These are phyloP conservation scores for Lactarius sanguifluus DNA, from an alignment of 768 basidiomycete species.

Conservation along the genomic window DNA sequence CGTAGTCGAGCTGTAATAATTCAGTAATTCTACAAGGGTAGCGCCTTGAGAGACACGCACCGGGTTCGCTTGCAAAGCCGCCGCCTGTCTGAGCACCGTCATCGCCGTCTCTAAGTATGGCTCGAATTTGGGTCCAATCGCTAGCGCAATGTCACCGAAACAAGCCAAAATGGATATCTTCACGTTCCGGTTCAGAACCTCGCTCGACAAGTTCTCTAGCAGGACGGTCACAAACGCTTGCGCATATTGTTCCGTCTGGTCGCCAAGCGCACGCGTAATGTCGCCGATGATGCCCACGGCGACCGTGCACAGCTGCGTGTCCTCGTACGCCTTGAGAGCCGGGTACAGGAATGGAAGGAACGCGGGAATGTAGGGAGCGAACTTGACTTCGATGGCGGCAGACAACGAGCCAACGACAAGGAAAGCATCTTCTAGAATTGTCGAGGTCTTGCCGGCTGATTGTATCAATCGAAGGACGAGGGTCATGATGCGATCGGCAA, in stretches of 20 bases:
- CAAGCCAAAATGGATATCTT: constrained; percentile 96
- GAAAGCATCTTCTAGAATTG: constrained; percentile 95
- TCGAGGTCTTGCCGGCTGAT: constrained; percentile 88
- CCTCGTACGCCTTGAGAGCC: constrained; percentile 90
- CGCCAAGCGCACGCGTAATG: constrained; percentile 90
- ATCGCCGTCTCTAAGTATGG: constrained; percentile 90
- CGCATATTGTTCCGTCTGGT: constrained; percentile 79
- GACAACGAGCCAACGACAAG: constrained; percentile 82
- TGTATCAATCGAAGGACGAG: constrained; percentile 81
- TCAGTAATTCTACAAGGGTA: background rate
- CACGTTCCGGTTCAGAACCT: constrained; percentile 87
- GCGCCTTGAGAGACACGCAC: constrained; percentile 44
- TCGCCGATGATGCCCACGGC: constrained; percentile 96
- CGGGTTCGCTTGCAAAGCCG: constrained; percentile 81
- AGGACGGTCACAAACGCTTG: constrained; percentile 89
- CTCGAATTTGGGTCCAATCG: constrained; percentile 82
- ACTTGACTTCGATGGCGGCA: constrained; percentile 70
- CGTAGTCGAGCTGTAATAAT: constrained; percentile 68
- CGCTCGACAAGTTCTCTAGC: constrained; percentile 86
- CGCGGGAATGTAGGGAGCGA: constrained; percentile 79
- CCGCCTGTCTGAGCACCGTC: constrained; percentile 89
- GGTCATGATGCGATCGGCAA: constrained; percentile 95
- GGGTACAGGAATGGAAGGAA: constrained; percentile 86
- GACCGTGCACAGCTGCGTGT: constrained; percentile 93
- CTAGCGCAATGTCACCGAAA: constrained; percentile 95